These are phyloP conservation scores for Collybia mongolica DNA, from an alignment of 768 basidiomycete species.

Conservation along the genomic window DNA sequence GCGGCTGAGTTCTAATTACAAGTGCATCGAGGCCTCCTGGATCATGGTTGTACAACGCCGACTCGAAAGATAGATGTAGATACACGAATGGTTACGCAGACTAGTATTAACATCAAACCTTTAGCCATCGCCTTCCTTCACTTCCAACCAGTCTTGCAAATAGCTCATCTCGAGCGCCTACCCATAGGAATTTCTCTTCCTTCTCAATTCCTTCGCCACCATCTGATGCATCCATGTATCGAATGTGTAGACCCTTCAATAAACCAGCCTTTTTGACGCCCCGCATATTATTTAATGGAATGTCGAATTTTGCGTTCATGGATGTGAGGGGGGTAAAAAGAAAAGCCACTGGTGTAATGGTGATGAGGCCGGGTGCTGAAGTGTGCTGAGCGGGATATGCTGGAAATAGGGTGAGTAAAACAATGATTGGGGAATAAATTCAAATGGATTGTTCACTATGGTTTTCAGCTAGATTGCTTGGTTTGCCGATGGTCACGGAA, in stretches of 20 bases:
- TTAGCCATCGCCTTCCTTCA: conserved; percentile 49
- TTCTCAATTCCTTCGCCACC: conserved; percentile 32
- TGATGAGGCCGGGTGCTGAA: conserved; percentile 58
- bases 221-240: conserved; percentile 32
- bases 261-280: conserved; percentile 58
- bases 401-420: conserved; percentile 21
- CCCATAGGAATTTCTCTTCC: conserved; percentile 59
- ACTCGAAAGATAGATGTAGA: no score
- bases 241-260: conserved; percentile 50
- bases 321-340: conserved; percentile 57
- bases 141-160: conserved; percentile 61
- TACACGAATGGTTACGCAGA: no score
- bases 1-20: no score
- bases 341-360: conserved; percentile 45
- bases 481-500: no score
- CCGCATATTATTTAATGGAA: conserved; percentile 45
- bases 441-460: no score
- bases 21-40: no score
- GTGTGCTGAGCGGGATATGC: conserved; percentile 62
- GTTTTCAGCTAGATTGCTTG: no score
- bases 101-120: conserved; percentile 26
- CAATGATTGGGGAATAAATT: no score
- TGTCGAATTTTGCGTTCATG: conserved; percentile 39
- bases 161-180: conserved; percentile 61
- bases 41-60: no score